Evolutionary conservation across 352 stramenopile species (phyloP).

Genomic region (Plasmopara muralis): DNA sequence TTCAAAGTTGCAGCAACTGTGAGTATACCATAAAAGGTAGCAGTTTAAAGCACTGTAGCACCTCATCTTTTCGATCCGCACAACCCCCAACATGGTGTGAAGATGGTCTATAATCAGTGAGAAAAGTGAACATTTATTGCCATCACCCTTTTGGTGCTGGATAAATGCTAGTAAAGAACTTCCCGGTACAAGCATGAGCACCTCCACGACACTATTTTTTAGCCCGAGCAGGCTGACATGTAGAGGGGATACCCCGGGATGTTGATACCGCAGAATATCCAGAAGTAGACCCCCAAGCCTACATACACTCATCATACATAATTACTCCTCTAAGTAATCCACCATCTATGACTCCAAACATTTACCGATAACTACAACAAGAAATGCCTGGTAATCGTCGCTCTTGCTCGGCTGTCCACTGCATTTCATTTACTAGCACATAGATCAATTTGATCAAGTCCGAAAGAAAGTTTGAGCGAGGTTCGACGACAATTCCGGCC

Average conservation of each 20-base stretch:
- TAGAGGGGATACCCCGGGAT: conserved; percentile 26
- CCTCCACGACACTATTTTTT: conserved; percentile 59
- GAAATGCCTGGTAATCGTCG: conserved; percentile 23
- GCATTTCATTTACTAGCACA: conserved; percentile 50
- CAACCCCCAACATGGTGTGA: conserved; percentile 41
- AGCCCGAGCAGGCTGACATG: conserved; percentile 31
- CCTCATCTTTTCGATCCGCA: conserved; percentile 59
- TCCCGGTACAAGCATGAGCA: conserved; percentile 55
- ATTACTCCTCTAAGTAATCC: neutral
- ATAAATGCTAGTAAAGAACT: conserved; percentile 40
- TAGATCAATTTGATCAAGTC: conserved; percentile 55
- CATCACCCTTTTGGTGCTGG: conserved; percentile 10
- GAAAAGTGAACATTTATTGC: conserved; percentile 4
- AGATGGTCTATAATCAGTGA: conserved; percentile 43
- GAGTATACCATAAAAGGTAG: neutral
- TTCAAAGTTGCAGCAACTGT: neutral
- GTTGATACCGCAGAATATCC: conserved; percentile 28
- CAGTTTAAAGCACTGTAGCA: neutral
- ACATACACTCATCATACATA: neutral
- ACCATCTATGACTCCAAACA: neutral
- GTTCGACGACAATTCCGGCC: conserved; percentile 10
- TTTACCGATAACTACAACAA: conserved; percentile 20
- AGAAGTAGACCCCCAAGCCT: conserved; percentile 48
- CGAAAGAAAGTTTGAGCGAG: conserved; percentile 30
- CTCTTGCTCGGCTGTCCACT: conserved; percentile 35